Conservation (phyloP, 75 land plant species). For the Sequoia sempervirens region DNA sequence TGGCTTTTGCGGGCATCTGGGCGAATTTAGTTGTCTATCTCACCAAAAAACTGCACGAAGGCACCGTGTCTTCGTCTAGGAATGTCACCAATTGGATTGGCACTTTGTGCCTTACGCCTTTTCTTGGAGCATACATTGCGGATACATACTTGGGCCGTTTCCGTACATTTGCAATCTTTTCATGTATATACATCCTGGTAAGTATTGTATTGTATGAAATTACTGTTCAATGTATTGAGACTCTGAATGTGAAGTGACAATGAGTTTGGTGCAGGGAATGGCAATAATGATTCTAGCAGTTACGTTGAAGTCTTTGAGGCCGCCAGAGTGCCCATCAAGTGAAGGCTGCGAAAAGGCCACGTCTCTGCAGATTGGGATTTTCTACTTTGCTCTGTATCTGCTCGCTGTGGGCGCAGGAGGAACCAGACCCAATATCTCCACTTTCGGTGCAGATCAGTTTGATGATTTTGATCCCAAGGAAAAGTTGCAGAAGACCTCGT, state of each 20-base stretch:
- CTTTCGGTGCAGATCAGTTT: not conserved
- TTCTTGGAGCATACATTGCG: conserved; percentile 41
- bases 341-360: not conserved
- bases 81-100: conserved; percentile 45
- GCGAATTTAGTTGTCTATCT: conserved; percentile 33
- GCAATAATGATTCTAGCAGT: not conserved
- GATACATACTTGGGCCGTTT: conserved; percentile 19
- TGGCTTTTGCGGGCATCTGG: conserved; percentile 32
- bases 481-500: conserved; percentile 53
- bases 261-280: not conserved
- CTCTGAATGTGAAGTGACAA: no score
- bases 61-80: conserved; percentile 21
- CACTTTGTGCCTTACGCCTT: conserved; percentile 30
- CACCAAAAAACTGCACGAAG: conserved; percentile 16
- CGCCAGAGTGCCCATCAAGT: not conserved
- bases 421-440: not conserved
- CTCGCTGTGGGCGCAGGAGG: not conserved
- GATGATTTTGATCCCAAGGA: conserved; percentile 24
- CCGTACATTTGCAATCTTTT: conserved; percentile 12
- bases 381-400: not conserved
- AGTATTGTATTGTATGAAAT: not conserved
- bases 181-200: conserved; percentile 30
- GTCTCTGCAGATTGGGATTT: not conserved
- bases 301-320: not conserved
- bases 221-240: no score